A percentile compares a stretch with the other conserved stretches of the same genome.
Evolutionary conservation across 441 rosid genomes (phyloP).

Genomic region (Populus tomentosa): DNA sequence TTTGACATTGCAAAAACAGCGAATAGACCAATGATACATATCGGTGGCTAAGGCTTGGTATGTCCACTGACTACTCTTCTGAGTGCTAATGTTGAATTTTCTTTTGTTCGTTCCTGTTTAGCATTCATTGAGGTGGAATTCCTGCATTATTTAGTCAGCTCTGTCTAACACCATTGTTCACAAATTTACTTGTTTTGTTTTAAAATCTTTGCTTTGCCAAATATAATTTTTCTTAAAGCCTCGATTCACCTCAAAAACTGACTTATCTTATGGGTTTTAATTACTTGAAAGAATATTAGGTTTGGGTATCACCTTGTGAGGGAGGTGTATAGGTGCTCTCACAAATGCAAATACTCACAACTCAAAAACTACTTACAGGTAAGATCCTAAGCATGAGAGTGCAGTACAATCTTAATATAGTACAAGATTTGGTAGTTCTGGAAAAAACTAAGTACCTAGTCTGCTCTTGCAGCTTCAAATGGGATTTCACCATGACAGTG

Average conservation of each 20-base stretch:
- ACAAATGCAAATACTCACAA: background rate
- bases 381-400: background rate
- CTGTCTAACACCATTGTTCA: background rate
- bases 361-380: background rate
- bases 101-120: background rate
- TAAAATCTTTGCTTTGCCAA: background rate
- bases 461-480: background rate
- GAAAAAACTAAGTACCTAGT: background rate
- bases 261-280: background rate
- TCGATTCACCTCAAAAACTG: background rate
- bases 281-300: background rate
- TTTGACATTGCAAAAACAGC: constrained; percentile 87
- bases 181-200: background rate
- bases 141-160: background rate
- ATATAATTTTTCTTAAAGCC: background rate
- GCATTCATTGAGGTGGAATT: background rate
- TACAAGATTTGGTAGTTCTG: background rate
- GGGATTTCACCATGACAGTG: background rate
- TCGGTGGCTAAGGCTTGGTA: constrained; percentile 61
- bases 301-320: background rate
- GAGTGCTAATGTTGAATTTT: background rate
- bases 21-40: constrained; percentile 94
- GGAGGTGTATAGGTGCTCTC: background rate
- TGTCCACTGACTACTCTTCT: background rate
- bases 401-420: background rate